phyloP scores from a whole-genome alignment of 441 rosid genomes.

The Monsonia emarginata region DNA sequence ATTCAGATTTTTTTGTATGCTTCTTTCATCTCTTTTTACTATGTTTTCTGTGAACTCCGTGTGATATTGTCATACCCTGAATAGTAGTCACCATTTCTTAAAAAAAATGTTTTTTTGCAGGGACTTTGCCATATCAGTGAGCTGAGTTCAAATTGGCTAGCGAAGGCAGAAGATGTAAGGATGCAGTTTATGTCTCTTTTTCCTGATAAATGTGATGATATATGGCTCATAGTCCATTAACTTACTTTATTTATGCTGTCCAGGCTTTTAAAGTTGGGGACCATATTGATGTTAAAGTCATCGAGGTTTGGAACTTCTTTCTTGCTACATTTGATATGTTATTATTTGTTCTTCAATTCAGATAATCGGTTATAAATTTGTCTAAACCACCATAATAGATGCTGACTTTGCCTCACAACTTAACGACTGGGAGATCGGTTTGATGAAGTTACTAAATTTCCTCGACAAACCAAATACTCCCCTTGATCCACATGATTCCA shows the following conservation, averaged over 20 bases:
- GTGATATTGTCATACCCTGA: background rate
- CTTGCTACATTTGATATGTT: background rate
- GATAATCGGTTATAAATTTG: background rate
- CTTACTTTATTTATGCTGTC: conserved; percentile 9
- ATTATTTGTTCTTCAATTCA: background rate
- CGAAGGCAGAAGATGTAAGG: conserved; percentile 97
- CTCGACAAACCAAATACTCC: background rate
- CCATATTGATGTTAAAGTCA: conserved; percentile 82
- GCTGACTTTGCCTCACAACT: background rate
- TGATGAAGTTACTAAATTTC: background rate
- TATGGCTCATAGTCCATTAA: conserved; percentile 3
- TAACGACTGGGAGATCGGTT: no score
- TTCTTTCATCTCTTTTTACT: background rate
- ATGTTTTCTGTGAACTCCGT: background rate
- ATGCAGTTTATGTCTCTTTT: background rate
- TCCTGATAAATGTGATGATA: background rate
- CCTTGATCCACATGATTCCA: background rate
- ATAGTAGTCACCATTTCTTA: conserved; percentile 5
- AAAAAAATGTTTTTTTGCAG: conserved; percentile 40
- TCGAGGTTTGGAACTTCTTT: conserved; percentile 51
- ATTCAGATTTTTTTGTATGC: background rate
- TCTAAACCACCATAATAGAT: background rate
- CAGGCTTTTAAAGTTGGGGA: conserved; percentile 91
- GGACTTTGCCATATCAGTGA: conserved; percentile 99
- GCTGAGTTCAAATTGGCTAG: conserved; percentile 69